These are phyloP conservation scores for Kluyveromyces siamensis DNA, from an alignment of 805 yeast genomes.

Conservation along the genomic window DNA sequence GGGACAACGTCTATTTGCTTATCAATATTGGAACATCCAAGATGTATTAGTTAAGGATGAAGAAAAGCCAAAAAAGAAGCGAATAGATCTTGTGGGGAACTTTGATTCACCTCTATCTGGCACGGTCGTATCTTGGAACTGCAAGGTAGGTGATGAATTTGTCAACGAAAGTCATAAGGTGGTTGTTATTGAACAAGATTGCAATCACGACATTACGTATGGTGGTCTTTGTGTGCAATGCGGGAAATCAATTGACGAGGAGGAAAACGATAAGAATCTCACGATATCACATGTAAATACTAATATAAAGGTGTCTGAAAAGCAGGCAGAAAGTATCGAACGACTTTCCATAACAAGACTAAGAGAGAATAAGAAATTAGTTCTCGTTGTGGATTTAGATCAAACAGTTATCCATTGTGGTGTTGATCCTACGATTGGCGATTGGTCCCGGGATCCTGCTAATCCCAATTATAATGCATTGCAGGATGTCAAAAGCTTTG, in stretches of 20 bases:
- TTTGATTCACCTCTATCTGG: conserved; percentile 85
- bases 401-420: conserved; percentile 97
- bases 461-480: conserved; percentile 83
- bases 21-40: conserved; percentile 39
- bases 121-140: conserved; percentile 38
- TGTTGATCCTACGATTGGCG: conserved; percentile 94
- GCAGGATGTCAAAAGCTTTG: conserved; percentile 70
- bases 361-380: conserved; percentile 55
- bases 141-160: conserved; percentile 54
- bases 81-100: conserved; percentile 61
- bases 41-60: conserved; percentile 25
- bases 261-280: conserved; percentile 37
- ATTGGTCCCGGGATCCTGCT: conserved; percentile 81
- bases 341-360: conserved; percentile 53
- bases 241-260: conserved; percentile 68
- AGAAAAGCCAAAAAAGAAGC: conserved; percentile 20
- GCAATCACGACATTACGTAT: conserved; percentile 86
- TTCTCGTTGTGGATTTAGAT: conserved; percentile 91
- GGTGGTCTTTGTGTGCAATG: conserved; percentile 94
- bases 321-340: conserved; percentile 83
- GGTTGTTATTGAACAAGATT: conserved; percentile 63
- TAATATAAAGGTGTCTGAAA: conserved; percentile 71
- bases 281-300: conserved; percentile 87
- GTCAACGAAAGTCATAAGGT: conserved; percentile 38
- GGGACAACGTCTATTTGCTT: conserved; percentile 31